Percentiles rank a stretch among this genome's conserved stretches.
These are phyloP conservation scores for Mycena haematopus DNA, from an alignment of 768 basidiomycete genomes.

Conservation along the genomic window DNA sequence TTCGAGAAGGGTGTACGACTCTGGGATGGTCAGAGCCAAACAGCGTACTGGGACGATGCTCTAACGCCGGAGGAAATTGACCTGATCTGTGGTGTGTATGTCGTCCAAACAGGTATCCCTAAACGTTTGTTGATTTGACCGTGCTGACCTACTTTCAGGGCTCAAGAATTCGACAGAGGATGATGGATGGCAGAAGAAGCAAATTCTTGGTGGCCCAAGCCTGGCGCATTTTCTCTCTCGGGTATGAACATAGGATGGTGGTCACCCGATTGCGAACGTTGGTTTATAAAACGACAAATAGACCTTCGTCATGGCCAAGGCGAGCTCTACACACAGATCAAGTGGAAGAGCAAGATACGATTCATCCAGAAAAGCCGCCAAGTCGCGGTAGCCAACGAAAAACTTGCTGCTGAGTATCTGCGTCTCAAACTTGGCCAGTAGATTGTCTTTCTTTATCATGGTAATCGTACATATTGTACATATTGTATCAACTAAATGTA, in stretches of 20 bases:
- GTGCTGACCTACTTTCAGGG: background rate
- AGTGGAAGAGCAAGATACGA: conserved; percentile 2
- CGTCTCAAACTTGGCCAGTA: no score
- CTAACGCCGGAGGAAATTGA: conserved; percentile 10
- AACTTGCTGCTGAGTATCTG: conserved; percentile 4
- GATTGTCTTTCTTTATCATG: no score
- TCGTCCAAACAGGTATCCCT: conserved; percentile 5
- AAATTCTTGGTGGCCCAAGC: conserved; percentile 22
- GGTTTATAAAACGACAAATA: background rate
- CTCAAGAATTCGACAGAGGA: background rate
- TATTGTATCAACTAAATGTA: no score
- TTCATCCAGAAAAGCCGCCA: background rate
- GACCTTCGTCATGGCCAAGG: background rate
- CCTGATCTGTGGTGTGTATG: conserved; percentile 20
- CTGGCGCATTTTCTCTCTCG: background rate
- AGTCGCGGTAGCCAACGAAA: background rate
- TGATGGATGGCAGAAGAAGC: background rate
- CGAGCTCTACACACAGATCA: background rate
- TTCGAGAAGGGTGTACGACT: background rate
- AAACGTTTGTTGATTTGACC: background rate
- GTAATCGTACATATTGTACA: no score
- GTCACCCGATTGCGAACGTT: conserved; percentile 18
- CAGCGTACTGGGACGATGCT: conserved; percentile 12
- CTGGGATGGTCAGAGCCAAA: background rate
- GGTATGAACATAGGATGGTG: conserved; percentile 20